phyloP scores from a whole-genome alignment of 345 rosid genomes.

The Arabidopsis suecica region DNA sequence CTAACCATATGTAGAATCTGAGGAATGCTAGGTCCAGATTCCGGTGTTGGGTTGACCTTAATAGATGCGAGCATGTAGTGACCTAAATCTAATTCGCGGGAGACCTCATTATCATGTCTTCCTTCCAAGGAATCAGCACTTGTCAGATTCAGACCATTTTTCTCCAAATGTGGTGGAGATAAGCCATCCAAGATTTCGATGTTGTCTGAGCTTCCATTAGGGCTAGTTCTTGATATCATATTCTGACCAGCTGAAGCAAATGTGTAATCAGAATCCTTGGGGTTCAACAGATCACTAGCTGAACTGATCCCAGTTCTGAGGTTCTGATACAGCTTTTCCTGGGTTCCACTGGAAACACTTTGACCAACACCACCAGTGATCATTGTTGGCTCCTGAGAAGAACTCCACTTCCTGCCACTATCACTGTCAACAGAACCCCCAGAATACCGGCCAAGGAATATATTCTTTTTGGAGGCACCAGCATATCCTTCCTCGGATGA shows the following conservation, averaged over 20 bases:
- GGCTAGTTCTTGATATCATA: conserved; percentile 48
- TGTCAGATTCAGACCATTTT: conserved; percentile 54
- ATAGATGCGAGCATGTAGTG: conserved; percentile 56
- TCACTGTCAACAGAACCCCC: conserved; percentile 81
- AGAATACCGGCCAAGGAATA: conserved; percentile 82
- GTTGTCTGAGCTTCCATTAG: conserved; percentile 56
- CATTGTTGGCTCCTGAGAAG: conserved; percentile 68
- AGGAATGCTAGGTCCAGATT: conserved; percentile 90
- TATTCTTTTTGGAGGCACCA: conserved; percentile 68
- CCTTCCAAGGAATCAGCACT: conserved; percentile 51
- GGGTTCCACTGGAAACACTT: conserved; percentile 64
- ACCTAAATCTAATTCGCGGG: conserved; percentile 55
- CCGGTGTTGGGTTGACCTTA: conserved; percentile 60
- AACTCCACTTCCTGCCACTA: conserved; percentile 84
- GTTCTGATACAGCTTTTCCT: conserved; percentile 70
- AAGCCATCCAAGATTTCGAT: conserved; percentile 57
- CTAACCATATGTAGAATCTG: conserved; percentile 94
- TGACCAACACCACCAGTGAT: conserved; percentile 54
- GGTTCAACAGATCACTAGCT: conserved; percentile 60
- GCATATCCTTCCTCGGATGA: conserved; percentile 93
- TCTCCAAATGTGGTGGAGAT: conserved; percentile 57
- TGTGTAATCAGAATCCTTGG: conserved; percentile 56
- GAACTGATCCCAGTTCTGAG: conserved; percentile 54
- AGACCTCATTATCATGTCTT: conserved; percentile 51
- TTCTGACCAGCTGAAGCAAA: conserved; percentile 55